Evolutionary conservation across 1,284 basidiomycete species (phyloP).

Genomic region (Ustilago nuda): DNA sequence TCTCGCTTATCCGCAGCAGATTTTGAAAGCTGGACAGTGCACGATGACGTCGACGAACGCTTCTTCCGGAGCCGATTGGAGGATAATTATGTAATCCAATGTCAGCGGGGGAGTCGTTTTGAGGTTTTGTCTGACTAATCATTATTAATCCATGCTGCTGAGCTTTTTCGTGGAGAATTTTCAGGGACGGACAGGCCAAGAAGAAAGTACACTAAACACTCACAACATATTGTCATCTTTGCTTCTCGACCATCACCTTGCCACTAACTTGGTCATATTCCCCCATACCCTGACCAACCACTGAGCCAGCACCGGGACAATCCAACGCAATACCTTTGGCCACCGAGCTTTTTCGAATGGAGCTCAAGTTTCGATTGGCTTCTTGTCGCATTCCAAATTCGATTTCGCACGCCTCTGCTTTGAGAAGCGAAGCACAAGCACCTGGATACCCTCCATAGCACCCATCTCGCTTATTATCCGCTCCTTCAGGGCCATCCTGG

Average conservation of each 20-base stretch:
- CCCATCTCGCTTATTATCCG: no score
- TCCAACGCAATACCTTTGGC: background rate
- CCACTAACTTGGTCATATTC: background rate
- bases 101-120: background rate
- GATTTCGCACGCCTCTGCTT: background rate
- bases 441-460: conserved; percentile 1
- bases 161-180: conserved; percentile 13
- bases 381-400: background rate
- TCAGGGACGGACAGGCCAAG: background rate
- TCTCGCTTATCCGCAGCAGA: conserved; percentile 1
- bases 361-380: background rate
- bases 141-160: background rate
- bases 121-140: background rate
- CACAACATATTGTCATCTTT: background rate
- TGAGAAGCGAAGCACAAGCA: background rate
- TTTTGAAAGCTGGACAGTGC: conserved; percentile 2
- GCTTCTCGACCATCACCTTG: conserved; percentile 1
- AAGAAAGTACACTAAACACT: background rate
- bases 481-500: background rate
- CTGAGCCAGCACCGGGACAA: background rate
- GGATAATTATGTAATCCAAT: conserved; percentile 1
- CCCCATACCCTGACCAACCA: background rate
- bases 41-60: conserved; percentile 21
- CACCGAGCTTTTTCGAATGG: background rate
- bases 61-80: background rate